Conservation (phyloP, 2,329 filamentous ascomycete species). For the Grosmannia penicillata region DNA sequence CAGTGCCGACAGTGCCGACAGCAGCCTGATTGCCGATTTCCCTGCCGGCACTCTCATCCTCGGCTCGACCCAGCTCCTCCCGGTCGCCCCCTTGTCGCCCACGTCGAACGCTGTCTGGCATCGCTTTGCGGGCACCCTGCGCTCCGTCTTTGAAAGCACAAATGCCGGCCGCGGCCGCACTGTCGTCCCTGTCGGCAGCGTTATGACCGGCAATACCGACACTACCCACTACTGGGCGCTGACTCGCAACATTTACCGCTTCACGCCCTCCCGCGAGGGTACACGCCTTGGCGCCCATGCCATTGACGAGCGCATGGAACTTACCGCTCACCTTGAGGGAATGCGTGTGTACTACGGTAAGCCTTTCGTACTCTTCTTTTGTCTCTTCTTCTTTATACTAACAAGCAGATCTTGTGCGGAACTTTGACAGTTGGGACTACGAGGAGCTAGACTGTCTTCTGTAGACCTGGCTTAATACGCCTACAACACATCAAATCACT, state of each 20-base stretch:
- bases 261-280: constrained; percentile 24
- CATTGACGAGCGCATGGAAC: constrained; percentile 22
- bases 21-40: no score
- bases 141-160: constrained; percentile 11
- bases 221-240: constrained; percentile 26
- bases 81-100: constrained; percentile 21
- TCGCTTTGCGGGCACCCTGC: constrained; percentile 12
- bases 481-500: no score
- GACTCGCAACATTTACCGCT: constrained; percentile 32
- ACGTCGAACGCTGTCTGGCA: constrained; percentile 11
- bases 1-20: no score
- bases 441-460: no score
- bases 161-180: not conserved
- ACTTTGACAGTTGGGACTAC: no score
- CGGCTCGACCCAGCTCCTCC: constrained; percentile 17
- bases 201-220: constrained; percentile 35
- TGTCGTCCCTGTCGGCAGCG: constrained; percentile 35
- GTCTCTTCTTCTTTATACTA: no score
- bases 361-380: no score
- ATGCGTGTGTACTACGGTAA: constrained; percentile 20
- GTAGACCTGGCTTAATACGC: no score
- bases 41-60: no score
- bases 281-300: constrained; percentile 20
- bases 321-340: constrained; percentile 18
- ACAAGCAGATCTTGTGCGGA: no score